A percentile compares a stretch with the other conserved stretches of the same genome.
These are phyloP conservation scores for Starmerella potacharoeniae DNA, from an alignment of 805 yeast species.

Conservation along the genomic window DNA sequence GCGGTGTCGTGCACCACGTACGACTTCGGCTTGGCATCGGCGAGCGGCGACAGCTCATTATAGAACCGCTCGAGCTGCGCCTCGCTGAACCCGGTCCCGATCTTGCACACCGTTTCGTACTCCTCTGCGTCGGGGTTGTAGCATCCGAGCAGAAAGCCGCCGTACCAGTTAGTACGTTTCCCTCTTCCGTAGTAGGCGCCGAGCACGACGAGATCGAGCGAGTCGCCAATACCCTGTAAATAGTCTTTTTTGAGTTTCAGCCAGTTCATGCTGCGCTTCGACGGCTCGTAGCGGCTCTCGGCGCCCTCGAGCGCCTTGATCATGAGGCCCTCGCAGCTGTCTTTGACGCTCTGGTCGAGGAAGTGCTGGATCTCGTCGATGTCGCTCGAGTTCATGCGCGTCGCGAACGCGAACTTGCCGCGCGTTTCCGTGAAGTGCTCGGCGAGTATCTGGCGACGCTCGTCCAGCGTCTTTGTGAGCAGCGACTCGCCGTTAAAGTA, in stretches of 20 bases:
- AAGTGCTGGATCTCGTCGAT: conserved; percentile 66
- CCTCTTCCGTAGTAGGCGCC: conserved; percentile 94
- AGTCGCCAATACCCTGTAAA: conserved; percentile 89
- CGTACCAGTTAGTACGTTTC: conserved; percentile 87
- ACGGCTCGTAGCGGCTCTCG: conserved; percentile 84
- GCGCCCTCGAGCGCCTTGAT: conserved; percentile 73
- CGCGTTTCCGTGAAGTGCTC: conserved; percentile 47
- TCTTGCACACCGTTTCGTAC: conserved; percentile 88
- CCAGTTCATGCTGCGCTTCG: conserved; percentile 93
- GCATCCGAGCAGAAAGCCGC: conserved; percentile 85
- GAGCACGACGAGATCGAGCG: conserved; percentile 80
- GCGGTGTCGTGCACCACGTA: conserved; percentile 55
- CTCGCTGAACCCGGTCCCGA: conserved; percentile 94
- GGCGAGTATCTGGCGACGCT: conserved; percentile 53
- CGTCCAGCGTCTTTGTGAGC: conserved; percentile 53
- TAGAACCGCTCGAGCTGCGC: conserved; percentile 56
- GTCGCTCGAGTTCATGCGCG: conserved; percentile 55
- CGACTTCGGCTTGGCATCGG: conserved; percentile 49
- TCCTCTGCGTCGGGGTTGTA: conserved; percentile 87
- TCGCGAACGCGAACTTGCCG: conserved; percentile 78
- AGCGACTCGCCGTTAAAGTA: conserved; percentile 63
- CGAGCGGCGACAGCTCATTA: conserved; percentile 55
- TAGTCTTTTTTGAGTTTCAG: conserved; percentile 90
- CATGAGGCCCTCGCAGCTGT: conserved; percentile 93
- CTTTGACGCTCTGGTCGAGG: conserved; percentile 78